Evolutionary conservation across 1,284 basidiomycete genomes (phyloP).

Genomic region (Hypsizygus ulmarius): DNA sequence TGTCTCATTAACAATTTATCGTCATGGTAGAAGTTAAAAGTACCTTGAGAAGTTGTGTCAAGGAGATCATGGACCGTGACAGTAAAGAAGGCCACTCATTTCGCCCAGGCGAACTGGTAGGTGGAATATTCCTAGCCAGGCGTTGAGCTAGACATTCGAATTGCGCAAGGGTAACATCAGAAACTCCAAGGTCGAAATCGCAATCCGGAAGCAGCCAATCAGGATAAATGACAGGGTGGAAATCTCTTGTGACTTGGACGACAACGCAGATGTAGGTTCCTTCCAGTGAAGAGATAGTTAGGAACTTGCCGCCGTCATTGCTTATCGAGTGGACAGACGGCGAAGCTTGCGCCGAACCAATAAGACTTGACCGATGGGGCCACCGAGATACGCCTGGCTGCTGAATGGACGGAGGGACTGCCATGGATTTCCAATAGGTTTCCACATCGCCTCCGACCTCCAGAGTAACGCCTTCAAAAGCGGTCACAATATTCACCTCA

Average conservation of each 20-base stretch:
- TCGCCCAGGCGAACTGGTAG: conserved; percentile 30
- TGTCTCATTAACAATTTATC: conserved; percentile 10
- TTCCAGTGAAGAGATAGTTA: conserved; percentile 83
- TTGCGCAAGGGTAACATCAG: conserved; percentile 80
- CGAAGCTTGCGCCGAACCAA: conserved; percentile 62
- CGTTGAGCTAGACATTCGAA: conserved; percentile 67
- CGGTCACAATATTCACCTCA: conserved; percentile 84
- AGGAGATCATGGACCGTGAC: conserved; percentile 60
- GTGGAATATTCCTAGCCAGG: conserved; percentile 41
- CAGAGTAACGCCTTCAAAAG: conserved; percentile 92
- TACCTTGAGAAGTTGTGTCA: conserved; percentile 74
- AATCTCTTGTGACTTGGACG: conserved; percentile 91
- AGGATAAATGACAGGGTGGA: conserved; percentile 81
- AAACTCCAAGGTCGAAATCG: conserved; percentile 77
- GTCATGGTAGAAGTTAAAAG: conserved; percentile 20
- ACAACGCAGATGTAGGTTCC: conserved; percentile 85
- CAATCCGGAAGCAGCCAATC: conserved; percentile 72
- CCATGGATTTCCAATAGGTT: conserved; percentile 95
- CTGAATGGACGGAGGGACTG: conserved; percentile 48
- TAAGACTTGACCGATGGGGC: conserved; percentile 39
- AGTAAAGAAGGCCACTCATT: conserved; percentile 59
- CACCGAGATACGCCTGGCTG: conserved; percentile 34
- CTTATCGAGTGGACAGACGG: conserved; percentile 55
- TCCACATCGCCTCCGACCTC: conserved; percentile 94
- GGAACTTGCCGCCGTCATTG: conserved; percentile 46